phyloP scores from a whole-genome alignment of 345 rosid genomes.

The Ailanthus altissimus region DNA sequence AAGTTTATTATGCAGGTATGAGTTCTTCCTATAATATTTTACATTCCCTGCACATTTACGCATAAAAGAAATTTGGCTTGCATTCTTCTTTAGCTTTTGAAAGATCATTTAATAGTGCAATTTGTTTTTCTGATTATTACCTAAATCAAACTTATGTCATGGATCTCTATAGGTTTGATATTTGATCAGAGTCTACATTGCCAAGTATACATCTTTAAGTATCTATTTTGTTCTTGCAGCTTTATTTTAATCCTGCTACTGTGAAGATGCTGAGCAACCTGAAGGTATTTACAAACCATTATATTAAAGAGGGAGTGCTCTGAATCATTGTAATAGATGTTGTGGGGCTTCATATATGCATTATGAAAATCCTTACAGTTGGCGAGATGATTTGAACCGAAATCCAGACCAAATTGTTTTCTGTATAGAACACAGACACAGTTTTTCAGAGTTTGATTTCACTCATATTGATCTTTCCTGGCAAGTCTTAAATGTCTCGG shows the following conservation, averaged over 20 bases:
- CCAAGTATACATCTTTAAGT: no score
- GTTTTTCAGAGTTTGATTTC: neutral
- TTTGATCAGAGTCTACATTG: neutral
- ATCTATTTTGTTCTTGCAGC: conserved; percentile 33
- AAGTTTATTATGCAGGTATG: conserved; percentile 78
- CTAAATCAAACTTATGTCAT: neutral
- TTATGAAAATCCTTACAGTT: no score
- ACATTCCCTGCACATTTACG: no score
- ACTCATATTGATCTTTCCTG: conserved; percentile 2
- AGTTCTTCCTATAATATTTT: conserved; percentile 5
- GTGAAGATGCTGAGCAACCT: conserved; percentile 68
- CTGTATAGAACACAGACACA: neutral
- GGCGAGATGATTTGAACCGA: neutral
- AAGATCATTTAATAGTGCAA: neutral
- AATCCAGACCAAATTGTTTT: neutral
- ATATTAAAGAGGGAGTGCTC: neutral
- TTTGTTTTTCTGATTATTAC: neutral
- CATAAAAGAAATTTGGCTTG: neutral
- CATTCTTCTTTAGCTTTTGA: neutral
- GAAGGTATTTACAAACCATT: conserved; percentile 36
- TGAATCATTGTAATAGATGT: neutral
- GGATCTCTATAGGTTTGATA: neutral
- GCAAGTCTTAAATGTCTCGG: neutral
- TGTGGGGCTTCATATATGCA: neutral
- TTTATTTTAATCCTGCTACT: conserved; percentile 60